phyloP scores from a whole-genome alignment of 257 asterid genomes.

The Solanum verrucosum region DNA sequence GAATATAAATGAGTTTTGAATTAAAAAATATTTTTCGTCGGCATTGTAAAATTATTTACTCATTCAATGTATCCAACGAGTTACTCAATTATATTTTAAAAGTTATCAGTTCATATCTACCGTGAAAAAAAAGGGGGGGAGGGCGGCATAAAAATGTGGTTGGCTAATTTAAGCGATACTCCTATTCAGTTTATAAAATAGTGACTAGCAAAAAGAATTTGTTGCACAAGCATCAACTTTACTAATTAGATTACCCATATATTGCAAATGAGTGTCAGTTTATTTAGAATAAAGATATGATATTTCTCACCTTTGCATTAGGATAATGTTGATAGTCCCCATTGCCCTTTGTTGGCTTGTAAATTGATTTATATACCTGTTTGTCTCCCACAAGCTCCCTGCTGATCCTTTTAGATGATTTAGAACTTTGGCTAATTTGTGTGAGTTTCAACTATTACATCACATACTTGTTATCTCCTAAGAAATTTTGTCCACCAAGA shows the following conservation, averaged over 20 bases:
- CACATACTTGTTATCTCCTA: neutral
- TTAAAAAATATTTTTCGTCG: neutral
- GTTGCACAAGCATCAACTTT: neutral
- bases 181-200: too few species aligned
- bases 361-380: neutral
- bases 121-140: neutral
- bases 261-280: neutral
- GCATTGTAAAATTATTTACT: neutral
- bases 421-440: neutral
- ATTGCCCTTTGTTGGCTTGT: neutral
- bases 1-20: neutral
- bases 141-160: neutral
- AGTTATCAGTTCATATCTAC: neutral
- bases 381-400: neutral
- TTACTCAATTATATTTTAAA: neutral
- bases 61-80: neutral
- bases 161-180: neutral
- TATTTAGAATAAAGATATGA: neutral
- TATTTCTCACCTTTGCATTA: neutral
- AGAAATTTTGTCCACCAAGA: neutral
- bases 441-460: neutral
- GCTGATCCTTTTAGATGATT: neutral
- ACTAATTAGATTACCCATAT: neutral
- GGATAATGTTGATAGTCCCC: neutral
- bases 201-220: too few species aligned